Evolutionary conservation across 2,329 filamentous ascomycete species (phyloP), one percentile per base, ranked within the genome.

Genomic region (Neofusicoccum kwambonambiense): DNA sequence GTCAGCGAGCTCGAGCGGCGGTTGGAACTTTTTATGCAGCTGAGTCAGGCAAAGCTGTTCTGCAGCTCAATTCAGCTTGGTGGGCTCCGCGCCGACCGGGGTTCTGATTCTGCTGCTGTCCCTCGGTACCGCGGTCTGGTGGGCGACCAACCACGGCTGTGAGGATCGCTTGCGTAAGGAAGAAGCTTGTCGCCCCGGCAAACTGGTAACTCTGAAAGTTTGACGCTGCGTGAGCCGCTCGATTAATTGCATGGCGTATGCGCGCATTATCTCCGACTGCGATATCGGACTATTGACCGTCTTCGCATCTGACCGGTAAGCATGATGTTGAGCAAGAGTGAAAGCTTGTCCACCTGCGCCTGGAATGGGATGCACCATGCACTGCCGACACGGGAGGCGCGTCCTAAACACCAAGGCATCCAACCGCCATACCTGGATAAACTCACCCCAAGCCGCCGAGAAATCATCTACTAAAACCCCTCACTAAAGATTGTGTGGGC

Each of bases 11-110:
- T 50, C 13, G 22, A 62, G 58, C 47, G 50, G 58, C 17, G 6
- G 45, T 17, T 27, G 44, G 58, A 39, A 57, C 47, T 45, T 62
- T 62, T 62, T 62, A 19, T 50, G 13, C 15, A 8, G 42, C 47
- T 19, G 58, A 62, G 58, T 62, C 58, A 51, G 44, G 34, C 44
- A 62, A 62, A 62, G 58, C 7, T 35, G 41, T 17, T 31, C 31
- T 27, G n/a, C 56, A 37, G 27, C 22, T 35, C 37, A 7, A 9
- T 19, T 44, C n/a, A 45, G 41, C 47, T 45, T 60, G 41, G 56
- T 47, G 56, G 41, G 56, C 22, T 31, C 54, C 41, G 27, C 54
- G 19, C 39, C 37, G 41, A 19, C 56, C 42, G 27, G 42, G 56
- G n/a, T 47, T 15, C 42, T 47, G 56, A 60, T 42, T 60, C 56